Evolutionary conservation across 106 monocot species (phyloP), one percentile per base, ranked within the genome.

Genomic region (Amphibolis antarctica): DNA sequence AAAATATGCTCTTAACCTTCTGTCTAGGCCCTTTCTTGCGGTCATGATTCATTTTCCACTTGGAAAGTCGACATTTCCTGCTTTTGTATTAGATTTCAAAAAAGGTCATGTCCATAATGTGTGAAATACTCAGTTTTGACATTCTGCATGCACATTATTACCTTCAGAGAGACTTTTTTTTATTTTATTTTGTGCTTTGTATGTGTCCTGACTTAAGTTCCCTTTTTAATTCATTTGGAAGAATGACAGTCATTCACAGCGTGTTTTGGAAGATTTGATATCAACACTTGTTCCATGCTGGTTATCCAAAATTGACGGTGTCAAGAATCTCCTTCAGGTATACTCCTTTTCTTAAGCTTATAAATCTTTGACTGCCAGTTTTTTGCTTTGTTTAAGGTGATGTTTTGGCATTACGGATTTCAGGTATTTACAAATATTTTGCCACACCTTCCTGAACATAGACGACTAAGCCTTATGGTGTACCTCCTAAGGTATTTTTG

Each of bases 361-460:
- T 24, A 55, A 12, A 19, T 61, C n/a, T 42, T 6, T 59, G n/a
- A 1, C 11, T 30, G 29, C n/a, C 10, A 22, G 60, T 42, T 12
- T 9, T n/a, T 36, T 2, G 43, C 20, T 20, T 31, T 7, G 28
- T 26, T 29, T 57, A 26, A 29, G 5, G n/a, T 61, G 42, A 51
- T 4, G n/a, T 51, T 10, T 27, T 13, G 23, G 3, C 9, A 13
- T 11, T 25, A 64, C 22, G 71, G 49, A 19, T 52, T 76, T 18
- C 72, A 98, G 98, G 86, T 85, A 42, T 98, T 98, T 66, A 71
- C 87, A 59, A 72, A 78, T 71, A 76, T 74, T 65, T 80, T 91
- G 70, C 84, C 90, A 45, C 80, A 82, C 59, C 64, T 98, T 43
- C 42, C 67, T n/a, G 84, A 84, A 60, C 71, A 85, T 51, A 64